phyloP scores from a whole-genome alignment of 768 basidiomycete genomes.

The Boletus rubroflammeus region DNA sequence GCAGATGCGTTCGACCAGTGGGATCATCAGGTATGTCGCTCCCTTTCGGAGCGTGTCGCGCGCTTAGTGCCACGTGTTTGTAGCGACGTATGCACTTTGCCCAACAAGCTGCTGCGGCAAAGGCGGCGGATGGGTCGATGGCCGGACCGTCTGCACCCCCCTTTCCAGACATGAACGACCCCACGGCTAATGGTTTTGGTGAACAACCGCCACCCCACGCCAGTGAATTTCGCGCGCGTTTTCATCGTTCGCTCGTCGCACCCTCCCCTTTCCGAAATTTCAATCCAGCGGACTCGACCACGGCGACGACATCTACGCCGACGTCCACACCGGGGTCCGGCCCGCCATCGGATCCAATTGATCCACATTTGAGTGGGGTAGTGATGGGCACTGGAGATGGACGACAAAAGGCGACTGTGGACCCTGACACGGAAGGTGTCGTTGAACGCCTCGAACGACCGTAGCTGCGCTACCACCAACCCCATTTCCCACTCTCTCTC shows the following conservation, averaged over 20 bases:
- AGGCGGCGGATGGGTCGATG: conserved; percentile 28
- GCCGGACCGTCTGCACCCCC: conserved; percentile 26
- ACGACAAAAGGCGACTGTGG: conserved; percentile 23
- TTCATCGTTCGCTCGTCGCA: conserved; percentile 56
- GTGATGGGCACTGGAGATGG: conserved; percentile 24
- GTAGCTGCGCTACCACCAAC: conserved; percentile 1
- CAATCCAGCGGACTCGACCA: conserved; percentile 27
- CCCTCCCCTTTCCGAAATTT: conserved; percentile 56
- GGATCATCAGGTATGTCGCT: conserved; percentile 64
- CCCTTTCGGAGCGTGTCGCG: background rate
- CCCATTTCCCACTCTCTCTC: background rate
- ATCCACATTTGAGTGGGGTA: conserved; percentile 29
- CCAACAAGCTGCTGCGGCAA: conserved; percentile 34
- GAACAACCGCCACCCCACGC: conserved; percentile 33
- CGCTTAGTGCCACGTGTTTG: background rate
- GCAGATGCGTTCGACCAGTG: conserved; percentile 86
- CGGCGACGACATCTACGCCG: conserved; percentile 32
- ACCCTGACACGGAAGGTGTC: conserved; percentile 26
- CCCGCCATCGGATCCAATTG: conserved; percentile 31
- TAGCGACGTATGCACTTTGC: conserved; percentile 50
- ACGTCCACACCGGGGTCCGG: conserved; percentile 35
- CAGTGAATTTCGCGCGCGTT: conserved; percentile 63
- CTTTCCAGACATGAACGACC: conserved; percentile 35
- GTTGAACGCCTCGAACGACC: conserved; percentile 20
- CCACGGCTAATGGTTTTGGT: conserved; percentile 24